Evolutionary conservation across 768 basidiomycete genomes (phyloP), one percentile per base, ranked within the genome.

Genomic region (Rhodotorula babjevae): DNA sequence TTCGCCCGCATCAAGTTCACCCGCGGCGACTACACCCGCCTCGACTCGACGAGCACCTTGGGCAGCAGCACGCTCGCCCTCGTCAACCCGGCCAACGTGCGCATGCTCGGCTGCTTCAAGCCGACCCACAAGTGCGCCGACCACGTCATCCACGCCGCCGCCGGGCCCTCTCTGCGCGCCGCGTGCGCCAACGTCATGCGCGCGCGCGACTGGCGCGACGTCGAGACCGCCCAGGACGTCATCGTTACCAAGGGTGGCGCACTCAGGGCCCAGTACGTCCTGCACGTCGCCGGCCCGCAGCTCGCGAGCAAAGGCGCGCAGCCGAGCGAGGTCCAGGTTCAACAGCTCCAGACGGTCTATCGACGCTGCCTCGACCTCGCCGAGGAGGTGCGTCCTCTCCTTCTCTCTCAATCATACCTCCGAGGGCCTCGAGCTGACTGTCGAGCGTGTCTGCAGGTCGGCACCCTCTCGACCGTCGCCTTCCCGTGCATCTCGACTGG

Each of bases 401-500:
- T 36, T 10, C 31, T 52, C 19, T 14, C 27, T 25, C 8, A 5
- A 8, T 40, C 36, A 9, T 36, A 9, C 36, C 36, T 36, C 9
- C 9, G 36, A 19, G 16, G 3, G 56, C 31, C 19, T 33, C 10
- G 23, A 19, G n/a, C 49, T 50, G 49, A 50, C 21, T 3, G 6
- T 21, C 36, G 3, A 5, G 14, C 11, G 2, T 4, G 10, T 25
- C 36, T 29, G 15, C 47, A 53, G 50, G 16, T 61, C 10, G 59
- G 66, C 1, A 29, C n/a, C 49, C 62, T 68, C 55, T 49, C 50
- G 19, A 47, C 67, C 0, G 67, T 68, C 16, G 67, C 60, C 29
- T 68, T 68, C 44, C 60, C 67, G 6, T 68, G 67, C 61, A 68
- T 68, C 29, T 68, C 67, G 14, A 68, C 67, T 15, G 67, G 67